Conservation (phyloP, 805 yeast genomes). For the Candida quercuum region DNA sequence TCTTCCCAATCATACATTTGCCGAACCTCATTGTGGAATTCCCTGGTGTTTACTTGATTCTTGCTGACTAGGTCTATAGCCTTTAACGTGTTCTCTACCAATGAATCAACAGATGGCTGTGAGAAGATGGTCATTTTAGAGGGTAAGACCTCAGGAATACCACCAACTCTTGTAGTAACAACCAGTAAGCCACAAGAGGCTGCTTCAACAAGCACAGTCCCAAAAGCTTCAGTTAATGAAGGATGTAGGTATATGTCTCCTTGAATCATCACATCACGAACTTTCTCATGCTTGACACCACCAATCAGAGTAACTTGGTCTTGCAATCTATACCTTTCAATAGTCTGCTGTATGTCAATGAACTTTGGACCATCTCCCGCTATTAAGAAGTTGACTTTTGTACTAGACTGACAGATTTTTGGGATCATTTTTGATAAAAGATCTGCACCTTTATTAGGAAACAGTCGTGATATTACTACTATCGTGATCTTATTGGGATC, state of each 20-base stretch:
- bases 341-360: slow-evolving; percentile 90
- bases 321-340: slow-evolving; percentile 80
- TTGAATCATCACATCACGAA: slow-evolving; percentile 83
- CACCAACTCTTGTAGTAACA: slow-evolving; percentile 95
- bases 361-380: slow-evolving; percentile 98
- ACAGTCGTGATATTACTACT: slow-evolving; percentile 85
- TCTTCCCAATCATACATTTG: slow-evolving; percentile 90
- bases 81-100: slow-evolving; percentile 63
- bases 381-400: slow-evolving; percentile 68
- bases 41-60: slow-evolving; percentile 59
- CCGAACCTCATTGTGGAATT: slow-evolving; percentile 72
- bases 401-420: slow-evolving; percentile 57
- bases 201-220: slow-evolving; percentile 95
- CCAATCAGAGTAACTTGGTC: slow-evolving; percentile 85
- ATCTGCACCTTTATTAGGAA: slow-evolving; percentile 96
- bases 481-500: slow-evolving; percentile 56
- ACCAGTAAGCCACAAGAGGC: slow-evolving; percentile 93
- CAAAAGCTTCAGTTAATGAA: slow-evolving; percentile 94
- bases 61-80: slow-evolving; percentile 61
- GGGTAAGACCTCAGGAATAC: slow-evolving; percentile 95
- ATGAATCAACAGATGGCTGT: slow-evolving; percentile 77
- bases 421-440: slow-evolving; percentile 82
- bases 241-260: slow-evolving; percentile 96
- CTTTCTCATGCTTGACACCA: slow-evolving; percentile 83
- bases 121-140: slow-evolving; percentile 90